A percentile compares a stretch with the other conserved stretches of the same genome.
phyloP scores from a whole-genome alignment of 2,329 filamentous ascomycete species.

The Botrytis squamosa region DNA sequence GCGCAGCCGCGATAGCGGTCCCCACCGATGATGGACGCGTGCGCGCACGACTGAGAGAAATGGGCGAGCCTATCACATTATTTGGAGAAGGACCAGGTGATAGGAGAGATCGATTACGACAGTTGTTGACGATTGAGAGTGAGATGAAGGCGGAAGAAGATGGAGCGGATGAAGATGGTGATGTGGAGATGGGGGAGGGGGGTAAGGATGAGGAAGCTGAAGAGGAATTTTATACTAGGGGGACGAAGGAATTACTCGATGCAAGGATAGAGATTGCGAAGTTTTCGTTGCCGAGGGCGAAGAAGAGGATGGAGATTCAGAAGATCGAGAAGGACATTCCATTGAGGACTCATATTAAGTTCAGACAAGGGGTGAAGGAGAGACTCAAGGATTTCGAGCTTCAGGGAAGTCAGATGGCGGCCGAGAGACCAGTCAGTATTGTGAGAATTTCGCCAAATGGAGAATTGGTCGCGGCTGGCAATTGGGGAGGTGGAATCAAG shows the following conservation, averaged over 20 bases:
- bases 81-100: constrained; percentile 90
- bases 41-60: constrained; percentile 73
- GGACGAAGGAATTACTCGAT: constrained; percentile 69
- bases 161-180: constrained; percentile 62
- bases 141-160: constrained; percentile 56
- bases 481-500: constrained; percentile 89
- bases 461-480: constrained; percentile 80
- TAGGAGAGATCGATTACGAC: constrained; percentile 80
- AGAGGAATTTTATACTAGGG: constrained; percentile 94
- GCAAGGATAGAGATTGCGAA: constrained; percentile 76
- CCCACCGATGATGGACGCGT: constrained; percentile 92
- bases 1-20: constrained; percentile 84
- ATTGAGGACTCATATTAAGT: constrained; percentile 85
- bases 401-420: constrained; percentile 89
- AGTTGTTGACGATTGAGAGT: constrained; percentile 71
- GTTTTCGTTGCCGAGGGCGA: constrained; percentile 81
- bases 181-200: constrained; percentile 55
- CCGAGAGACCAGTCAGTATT: constrained; percentile 87
- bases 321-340: constrained; percentile 79
- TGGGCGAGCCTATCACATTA: constrained; percentile 90
- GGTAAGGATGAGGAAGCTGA: constrained; percentile 67
- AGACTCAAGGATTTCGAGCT: constrained; percentile 80
- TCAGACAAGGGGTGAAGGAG: constrained; percentile 86
- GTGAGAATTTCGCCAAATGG: constrained; percentile 86
- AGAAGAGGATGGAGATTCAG: constrained; percentile 72